Evolutionary conservation across 805 yeast species (phyloP).

Genomic region (Candida sakaeoensis): DNA sequence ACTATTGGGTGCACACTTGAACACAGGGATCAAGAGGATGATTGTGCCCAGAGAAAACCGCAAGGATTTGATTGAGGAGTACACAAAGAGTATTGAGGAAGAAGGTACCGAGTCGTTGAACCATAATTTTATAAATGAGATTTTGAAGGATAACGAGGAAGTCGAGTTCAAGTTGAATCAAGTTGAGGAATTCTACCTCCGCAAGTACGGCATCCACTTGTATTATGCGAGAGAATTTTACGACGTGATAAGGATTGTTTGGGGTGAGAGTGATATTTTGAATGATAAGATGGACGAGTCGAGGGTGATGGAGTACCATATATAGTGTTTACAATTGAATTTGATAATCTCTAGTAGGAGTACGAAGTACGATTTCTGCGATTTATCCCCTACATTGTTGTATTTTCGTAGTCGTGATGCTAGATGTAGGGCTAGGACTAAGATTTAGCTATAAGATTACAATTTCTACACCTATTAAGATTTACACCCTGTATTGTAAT

Average conservation of each 20-base stretch:
- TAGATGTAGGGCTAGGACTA: too few relatives aligned
- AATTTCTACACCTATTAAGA: too few relatives aligned
- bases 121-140: conserved; percentile 26
- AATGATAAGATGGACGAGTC: conserved; percentile 18
- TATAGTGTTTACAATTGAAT: conserved; percentile 9
- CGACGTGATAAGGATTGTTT: conserved; percentile 70
- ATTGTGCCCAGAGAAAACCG: conserved; percentile 70
- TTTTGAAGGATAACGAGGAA: conserved; percentile 34
- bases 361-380: too few relatives aligned
- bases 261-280: conserved; percentile 49
- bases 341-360: conserved; percentile 13
- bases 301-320: conserved; percentile 30
- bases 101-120: conserved; percentile 17
- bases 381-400: too few relatives aligned
- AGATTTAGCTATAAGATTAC: too few relatives aligned
- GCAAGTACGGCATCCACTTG: conserved; percentile 56
- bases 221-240: conserved; percentile 71
- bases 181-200: conserved; percentile 46
- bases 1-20: conserved; percentile 72
- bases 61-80: conserved; percentile 62
- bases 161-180: conserved; percentile 26
- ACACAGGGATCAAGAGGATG: conserved; percentile 46
- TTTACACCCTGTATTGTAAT: too few relatives aligned
- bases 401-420: too few relatives aligned
- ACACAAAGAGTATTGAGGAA: conserved; percentile 34